These are phyloP conservation scores for Aspergillus spinulosporus DNA, from an alignment of 2,329 filamentous ascomycete genomes.

Conservation along the genomic window DNA sequence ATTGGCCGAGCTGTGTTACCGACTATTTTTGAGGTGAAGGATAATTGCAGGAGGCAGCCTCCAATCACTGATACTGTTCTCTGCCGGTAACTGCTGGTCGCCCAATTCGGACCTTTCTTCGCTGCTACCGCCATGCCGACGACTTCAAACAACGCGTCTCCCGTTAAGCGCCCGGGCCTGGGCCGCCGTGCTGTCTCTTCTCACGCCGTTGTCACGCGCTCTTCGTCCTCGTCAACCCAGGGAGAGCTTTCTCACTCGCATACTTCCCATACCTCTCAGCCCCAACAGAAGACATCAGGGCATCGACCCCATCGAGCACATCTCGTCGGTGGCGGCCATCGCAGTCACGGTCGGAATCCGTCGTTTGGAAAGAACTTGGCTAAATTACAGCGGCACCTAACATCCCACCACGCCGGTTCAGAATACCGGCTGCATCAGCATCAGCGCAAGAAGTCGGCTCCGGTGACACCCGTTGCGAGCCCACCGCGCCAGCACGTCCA, in stretches of 20 bases:
- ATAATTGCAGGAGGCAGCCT: conserved; percentile 8
- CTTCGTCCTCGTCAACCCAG: conserved; percentile 30
- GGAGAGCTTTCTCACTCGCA: conserved; percentile 33
- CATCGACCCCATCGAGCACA: conserved; percentile 44
- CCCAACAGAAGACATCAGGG: conserved; percentile 29
- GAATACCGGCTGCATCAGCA: conserved; percentile 42
- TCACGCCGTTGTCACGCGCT: conserved; percentile 41
- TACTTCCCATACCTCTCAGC: conserved; percentile 28
- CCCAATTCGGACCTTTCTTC: conserved; percentile 18
- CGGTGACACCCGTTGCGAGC: conserved; percentile 45
- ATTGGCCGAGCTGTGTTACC: conserved; percentile 10
- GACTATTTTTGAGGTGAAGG: conserved; percentile 4
- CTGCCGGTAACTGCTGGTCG: conserved; percentile 20
- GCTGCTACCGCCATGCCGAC: conserved; percentile 26
- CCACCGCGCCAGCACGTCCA: conserved; percentile 41
- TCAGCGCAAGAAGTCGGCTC: conserved; percentile 49
- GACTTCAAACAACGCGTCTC: conserved; percentile 36
- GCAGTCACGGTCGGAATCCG: conserved; percentile 31
- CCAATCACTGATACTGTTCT: conserved; percentile 16
- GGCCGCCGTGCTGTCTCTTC: conserved; percentile 44
- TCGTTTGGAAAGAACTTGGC: conserved; percentile 47
- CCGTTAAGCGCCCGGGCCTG: conserved; percentile 43
- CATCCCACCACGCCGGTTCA: conserved; percentile 27
- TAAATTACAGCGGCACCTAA: conserved; percentile 41
- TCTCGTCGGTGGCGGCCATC: conserved; percentile 43